Base-by-base conservation (phyloP, 345 rosid genomes). In the Punica granatum region DNA sequence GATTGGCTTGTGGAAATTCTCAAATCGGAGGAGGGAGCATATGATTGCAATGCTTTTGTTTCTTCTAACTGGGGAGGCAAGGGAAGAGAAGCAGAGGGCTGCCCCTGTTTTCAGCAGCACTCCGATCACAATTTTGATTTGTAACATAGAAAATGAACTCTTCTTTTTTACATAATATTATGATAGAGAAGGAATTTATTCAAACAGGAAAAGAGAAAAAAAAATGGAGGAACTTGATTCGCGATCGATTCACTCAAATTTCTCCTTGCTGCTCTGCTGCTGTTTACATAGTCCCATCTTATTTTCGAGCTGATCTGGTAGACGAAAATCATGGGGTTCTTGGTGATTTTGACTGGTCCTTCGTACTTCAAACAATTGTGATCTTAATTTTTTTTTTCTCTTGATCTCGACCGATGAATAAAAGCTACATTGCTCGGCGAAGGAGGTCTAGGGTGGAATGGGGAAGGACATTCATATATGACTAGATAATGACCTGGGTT, bases 71-170 rank as follows among this genome's bases (percentile, higher is more conserved):
- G 75, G 75, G 73, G 72, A 67, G 68, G 75, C 58, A 63, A 63
- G 79, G 65, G 76, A 73, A 73, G 63, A 28, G 23, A 54, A 28
- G 63, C 69, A 66, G 42, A 73, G 66, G 75, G 79, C 66, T 26
- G 37, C 26, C 60, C 42, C 54, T 53, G 46, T 61, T 62, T 61
- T 51, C n/a, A 64, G 13, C 70, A 58, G 65, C 73, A 30, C 78
- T 51, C 1, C 13, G 79, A 74, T 79, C 35, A 68, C 78, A 81
- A 75, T 84, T 84, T 84, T 84, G 88, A 79, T 81, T 75, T 79
- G 85, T 81, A 81, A 75, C 85, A 81, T 81, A 77, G 49, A 53
- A 67, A 72, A 60, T 28, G 34, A 31, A 33, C 37, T 60, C 35
- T 33, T 60, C 4, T 60, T 33, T 28, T 14, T 14, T 3, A 60